phyloP scores from a whole-genome alignment of 1,139 yeast species.

The Kodamaea sp. region DNA sequence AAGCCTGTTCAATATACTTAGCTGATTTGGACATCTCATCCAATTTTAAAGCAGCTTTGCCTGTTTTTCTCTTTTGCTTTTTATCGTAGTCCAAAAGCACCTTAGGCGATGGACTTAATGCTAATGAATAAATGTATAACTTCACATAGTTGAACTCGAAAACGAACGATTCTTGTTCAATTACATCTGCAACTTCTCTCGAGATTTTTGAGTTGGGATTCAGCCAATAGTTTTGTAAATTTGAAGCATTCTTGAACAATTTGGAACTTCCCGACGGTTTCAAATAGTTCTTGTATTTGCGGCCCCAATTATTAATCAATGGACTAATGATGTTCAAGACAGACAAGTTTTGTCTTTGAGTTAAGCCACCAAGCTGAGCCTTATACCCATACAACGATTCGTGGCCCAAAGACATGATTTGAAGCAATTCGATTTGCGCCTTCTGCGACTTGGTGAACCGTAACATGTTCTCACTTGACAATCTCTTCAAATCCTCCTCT shows the following conservation, averaged over 20 bases:
- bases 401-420: conserved; percentile 80
- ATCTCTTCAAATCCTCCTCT: conserved; percentile 38
- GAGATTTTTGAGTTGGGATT: conserved; percentile 40
- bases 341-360: conserved; percentile 69
- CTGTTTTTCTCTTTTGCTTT: conserved; percentile 20
- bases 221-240: conserved; percentile 33
- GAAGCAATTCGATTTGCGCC: conserved; percentile 77
- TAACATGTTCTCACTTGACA: conserved; percentile 28
- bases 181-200: conserved; percentile 38
- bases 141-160: conserved; percentile 85
- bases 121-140: conserved; percentile 79
- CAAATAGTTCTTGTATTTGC: conserved; percentile 58
- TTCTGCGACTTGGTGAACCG: conserved; percentile 63
- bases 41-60: conserved; percentile 45
- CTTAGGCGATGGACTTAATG: conserved; percentile 50
- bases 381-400: conserved; percentile 75
- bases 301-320: conserved; percentile 75
- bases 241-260: conserved; percentile 21
- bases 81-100: conserved; percentile 20
- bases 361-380: conserved; percentile 53
- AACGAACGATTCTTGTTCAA: conserved; percentile 71
- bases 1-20: conserved; percentile 78
- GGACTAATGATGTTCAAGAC: conserved; percentile 75
- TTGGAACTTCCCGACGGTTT: conserved; percentile 42
- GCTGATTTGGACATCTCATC: conserved; percentile 77